Conservation (phyloP, 805 yeast species). For the Candida germanica region DNA sequence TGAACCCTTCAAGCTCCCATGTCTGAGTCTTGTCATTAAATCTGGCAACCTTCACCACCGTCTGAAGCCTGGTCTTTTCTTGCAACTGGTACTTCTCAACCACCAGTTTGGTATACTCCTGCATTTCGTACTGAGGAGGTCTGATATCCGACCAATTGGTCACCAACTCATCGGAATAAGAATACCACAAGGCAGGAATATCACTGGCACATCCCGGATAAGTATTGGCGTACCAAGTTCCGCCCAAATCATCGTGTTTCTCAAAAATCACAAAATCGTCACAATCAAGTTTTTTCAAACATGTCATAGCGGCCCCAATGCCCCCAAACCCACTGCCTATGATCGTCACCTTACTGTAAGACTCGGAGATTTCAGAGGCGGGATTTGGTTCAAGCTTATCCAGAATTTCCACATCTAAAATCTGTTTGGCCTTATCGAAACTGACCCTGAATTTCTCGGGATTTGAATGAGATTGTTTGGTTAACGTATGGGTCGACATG, state of each 20-base stretch:
- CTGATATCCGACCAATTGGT: constrained; percentile 35
- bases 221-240: constrained; percentile 46
- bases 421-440: constrained; percentile 23
- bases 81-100: constrained; percentile 25
- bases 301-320: constrained; percentile 28
- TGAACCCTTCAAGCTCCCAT: constrained; percentile 29
- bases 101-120: constrained; percentile 36
- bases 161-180: constrained; percentile 31
- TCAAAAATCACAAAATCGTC: constrained; percentile 35
- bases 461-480: constrained; percentile 28
- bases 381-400: constrained; percentile 1
- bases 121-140: constrained; percentile 43
- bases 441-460: constrained; percentile 30
- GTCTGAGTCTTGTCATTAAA: constrained; percentile 23
- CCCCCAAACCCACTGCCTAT: constrained; percentile 44
- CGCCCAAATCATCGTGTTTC: constrained; percentile 38
- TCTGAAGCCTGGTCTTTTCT: constrained; percentile 20
- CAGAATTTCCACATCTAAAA: constrained; percentile 20
- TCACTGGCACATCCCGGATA: constrained; percentile 46
- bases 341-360: constrained; percentile 30
- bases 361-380: constrained; percentile 19
- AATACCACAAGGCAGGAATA: constrained; percentile 43
- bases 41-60: constrained; percentile 17
- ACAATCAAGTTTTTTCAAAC: constrained; percentile 23
- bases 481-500: constrained; percentile 24